A percentile compares a stretch with the other conserved stretches of the same genome.
These are phyloP conservation scores for Rhodotorula babjevae DNA, from an alignment of 768 basidiomycete species.

Conservation along the genomic window DNA sequence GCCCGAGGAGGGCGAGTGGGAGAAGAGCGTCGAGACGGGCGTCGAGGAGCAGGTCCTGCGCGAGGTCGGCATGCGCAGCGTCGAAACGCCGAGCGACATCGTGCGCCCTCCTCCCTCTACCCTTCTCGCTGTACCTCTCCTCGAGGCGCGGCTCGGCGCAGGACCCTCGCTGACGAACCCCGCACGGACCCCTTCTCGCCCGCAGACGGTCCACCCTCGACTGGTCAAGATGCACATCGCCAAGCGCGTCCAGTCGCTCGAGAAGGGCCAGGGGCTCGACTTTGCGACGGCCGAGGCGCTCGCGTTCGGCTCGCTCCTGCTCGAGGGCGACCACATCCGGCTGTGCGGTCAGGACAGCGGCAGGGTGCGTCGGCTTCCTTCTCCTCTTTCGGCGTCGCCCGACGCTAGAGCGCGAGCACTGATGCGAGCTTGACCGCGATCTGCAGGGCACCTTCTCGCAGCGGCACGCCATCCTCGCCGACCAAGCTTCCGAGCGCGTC, in stretches of 20 bases:
- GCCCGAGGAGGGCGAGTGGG: constrained; percentile 59
- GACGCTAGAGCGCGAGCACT: not conserved
- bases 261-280: constrained; percentile 63
- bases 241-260: constrained; percentile 29
- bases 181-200: no score
- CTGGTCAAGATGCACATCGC: constrained; percentile 32
- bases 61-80: constrained; percentile 64
- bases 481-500: constrained; percentile 75
- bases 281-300: constrained; percentile 88
- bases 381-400: constrained; percentile 35
- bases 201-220: constrained; percentile 34
- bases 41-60: constrained; percentile 55
- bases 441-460: constrained; percentile 25
- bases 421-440: not conserved
- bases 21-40: constrained; percentile 63
- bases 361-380: constrained; percentile 64
- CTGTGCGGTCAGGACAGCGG: constrained; percentile 93
- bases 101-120: constrained; percentile 50
- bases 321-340: constrained; percentile 73
- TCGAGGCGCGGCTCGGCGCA: no score
- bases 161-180: not conserved
- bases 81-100: constrained; percentile 58
- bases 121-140: no score
- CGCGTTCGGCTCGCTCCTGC: constrained; percentile 80
- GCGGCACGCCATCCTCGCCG: constrained; percentile 84